phyloP scores from a whole-genome alignment of 2,329 filamentous ascomycete species.

The Balansia obtecta region DNA sequence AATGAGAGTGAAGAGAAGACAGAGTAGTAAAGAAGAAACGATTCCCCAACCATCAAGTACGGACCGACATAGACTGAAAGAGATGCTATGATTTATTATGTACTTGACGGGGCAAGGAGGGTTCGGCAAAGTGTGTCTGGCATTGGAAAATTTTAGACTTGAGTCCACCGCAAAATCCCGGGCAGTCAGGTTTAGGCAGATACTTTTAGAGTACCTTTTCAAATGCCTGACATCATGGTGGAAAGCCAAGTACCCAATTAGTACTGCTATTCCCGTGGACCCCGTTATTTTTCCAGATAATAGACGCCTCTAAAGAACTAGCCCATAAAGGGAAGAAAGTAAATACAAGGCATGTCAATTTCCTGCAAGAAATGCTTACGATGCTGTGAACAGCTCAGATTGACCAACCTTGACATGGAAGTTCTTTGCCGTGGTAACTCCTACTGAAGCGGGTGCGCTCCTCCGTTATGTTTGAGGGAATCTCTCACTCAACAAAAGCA shows the following conservation, averaged over 20 bases:
- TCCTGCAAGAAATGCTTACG: too few species aligned
- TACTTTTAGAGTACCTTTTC: slow-evolving; percentile 2
- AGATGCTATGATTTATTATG: slow-evolving; percentile 9
- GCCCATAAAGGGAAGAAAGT: slow-evolving; percentile 17
- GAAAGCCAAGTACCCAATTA: background rate
- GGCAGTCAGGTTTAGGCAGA: slow-evolving; percentile 9
- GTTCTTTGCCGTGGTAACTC: too few species aligned
- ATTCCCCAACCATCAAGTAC: slow-evolving; percentile 15
- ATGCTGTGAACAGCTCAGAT: too few species aligned
- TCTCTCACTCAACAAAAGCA: too few species aligned
- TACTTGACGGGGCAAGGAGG: background rate
- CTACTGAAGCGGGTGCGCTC: too few species aligned
- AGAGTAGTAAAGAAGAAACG: slow-evolving; percentile 10
- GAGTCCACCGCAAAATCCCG: slow-evolving; percentile 17
- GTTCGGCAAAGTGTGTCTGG: background rate
- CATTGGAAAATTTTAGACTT: slow-evolving; percentile 16
- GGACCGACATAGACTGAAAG: slow-evolving; percentile 12
- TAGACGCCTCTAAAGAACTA: slow-evolving; percentile 9
- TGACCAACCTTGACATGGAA: too few species aligned
- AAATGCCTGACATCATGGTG: background rate
- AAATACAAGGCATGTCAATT: slow-evolving; percentile 10
- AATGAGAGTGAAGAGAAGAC: slow-evolving; percentile 9
- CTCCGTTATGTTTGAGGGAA: too few species aligned
- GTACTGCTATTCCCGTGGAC: slow-evolving; percentile 2
- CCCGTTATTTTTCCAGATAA: background rate